Percentiles rank a stretch among this genome's conserved stretches.
Conservation (phyloP, 345 rosid genomes). For the Alliaria petiolata region DNA sequence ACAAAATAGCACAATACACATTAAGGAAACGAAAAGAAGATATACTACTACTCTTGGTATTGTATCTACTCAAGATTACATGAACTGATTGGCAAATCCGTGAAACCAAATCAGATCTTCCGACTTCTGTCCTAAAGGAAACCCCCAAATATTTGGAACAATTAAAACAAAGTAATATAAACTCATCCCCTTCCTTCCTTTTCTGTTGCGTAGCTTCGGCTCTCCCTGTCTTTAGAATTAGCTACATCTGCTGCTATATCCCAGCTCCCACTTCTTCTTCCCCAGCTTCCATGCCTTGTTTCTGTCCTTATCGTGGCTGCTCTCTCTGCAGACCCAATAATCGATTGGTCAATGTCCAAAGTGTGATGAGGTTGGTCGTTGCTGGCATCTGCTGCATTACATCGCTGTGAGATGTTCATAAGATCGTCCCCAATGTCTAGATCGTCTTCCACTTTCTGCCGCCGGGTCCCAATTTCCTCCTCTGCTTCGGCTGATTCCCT, state of each 20-base stretch:
- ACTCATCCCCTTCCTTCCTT: conserved; percentile 38
- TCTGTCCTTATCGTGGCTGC: conserved; percentile 67
- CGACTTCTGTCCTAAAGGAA: conserved; percentile 14
- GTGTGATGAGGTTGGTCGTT: conserved; percentile 50
- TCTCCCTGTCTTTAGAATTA: conserved; percentile 53
- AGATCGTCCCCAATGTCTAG: conserved; percentile 86
- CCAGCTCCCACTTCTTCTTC: conserved; percentile 63
- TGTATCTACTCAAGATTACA: conserved; percentile 23
- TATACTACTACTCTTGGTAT: conserved; percentile 4
- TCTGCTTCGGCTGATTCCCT: conserved; percentile 52
- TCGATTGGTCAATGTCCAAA: conserved; percentile 50
- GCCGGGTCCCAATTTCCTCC: conserved; percentile 48
- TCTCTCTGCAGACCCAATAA: conserved; percentile 51
- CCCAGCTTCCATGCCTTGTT: conserved; percentile 59
- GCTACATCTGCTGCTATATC: conserved; percentile 67
- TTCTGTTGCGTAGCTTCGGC: conserved; percentile 42
- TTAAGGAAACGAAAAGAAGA: neutral
- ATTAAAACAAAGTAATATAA: neutral
- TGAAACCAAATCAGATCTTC: conserved; percentile 12
- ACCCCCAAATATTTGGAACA: neutral
- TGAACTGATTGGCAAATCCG: conserved; percentile 3
- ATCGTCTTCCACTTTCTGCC: conserved; percentile 92
- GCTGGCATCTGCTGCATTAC: conserved; percentile 53
- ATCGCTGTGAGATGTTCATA: conserved; percentile 85
- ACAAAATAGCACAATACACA: conserved; percentile 17